Base-by-base conservation (phyloP, 1,139 yeast genomes). In the Sugiyamaella castrensis region DNA sequence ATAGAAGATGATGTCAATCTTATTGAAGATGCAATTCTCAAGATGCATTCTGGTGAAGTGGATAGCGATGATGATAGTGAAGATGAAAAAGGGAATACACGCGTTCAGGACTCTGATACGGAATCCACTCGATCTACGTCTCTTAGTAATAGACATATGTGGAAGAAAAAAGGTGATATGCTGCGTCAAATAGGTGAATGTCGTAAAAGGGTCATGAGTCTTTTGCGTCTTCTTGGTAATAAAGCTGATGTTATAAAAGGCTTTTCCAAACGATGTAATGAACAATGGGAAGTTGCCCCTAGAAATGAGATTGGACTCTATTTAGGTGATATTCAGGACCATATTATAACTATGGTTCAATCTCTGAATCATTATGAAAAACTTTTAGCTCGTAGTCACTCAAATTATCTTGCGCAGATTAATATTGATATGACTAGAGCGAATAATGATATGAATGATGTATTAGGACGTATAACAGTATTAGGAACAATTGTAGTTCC, bases 241-340 rank as follows among this genome's bases (percentile, higher is more conserved):
- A 92, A 92, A 68, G 98, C 98, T 0, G 98, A 92, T 68, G 98
- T 92, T 15, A 88, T 92, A 56, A 87, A 87, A 64, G 97, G 97
- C 0, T 91, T 92, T 64, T 84, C 95, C 47, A 92, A 92, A 65
- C 72, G 97, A 50, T 88, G 94, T 64, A 85, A 83, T 58, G 98
- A 91, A 59, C 83, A 80, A 42, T 81, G 88, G 79, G 87, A 82
- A 43, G 79, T 80, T 37, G 84, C 87, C 0, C 88, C 91, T 16
- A 73, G 85, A 48, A 76, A 82, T 5, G 89, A 83, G 57, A 84
- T 92, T 59, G 95, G 95, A 6, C 84, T 92, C 82, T 92, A 91
- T 65, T 71, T 87, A 44, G 92, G 94, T 40, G 98, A 89, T 71
- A 91, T 91, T 61, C 97, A 91, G 69, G 98, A 92, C 71, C 74